Evolutionary conservation across 441 rosid species (phyloP).

Genomic region (Erodium moschatum): DNA sequence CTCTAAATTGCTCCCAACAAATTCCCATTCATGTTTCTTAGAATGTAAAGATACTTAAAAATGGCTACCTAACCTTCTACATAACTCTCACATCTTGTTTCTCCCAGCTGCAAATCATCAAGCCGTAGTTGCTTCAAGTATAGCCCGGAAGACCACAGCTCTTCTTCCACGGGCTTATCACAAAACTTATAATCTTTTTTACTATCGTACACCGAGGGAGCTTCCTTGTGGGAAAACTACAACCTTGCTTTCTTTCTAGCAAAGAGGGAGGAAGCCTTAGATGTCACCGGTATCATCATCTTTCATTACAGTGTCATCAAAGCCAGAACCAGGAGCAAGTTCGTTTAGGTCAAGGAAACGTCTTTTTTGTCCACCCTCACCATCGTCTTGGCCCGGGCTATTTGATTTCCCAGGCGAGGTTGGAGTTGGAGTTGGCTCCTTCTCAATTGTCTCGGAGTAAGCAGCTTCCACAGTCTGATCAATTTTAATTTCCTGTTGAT

Average conservation of each 20-base stretch:
- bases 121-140: constrained; percentile 27
- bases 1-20: too few species aligned
- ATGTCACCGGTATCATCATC: constrained; percentile 54
- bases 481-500: constrained; percentile 45
- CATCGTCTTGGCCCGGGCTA: constrained; percentile 53
- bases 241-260: constrained; percentile 25
- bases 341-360: constrained; percentile 82
- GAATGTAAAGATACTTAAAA: constrained; percentile 45
- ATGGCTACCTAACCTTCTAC: constrained; percentile 54
- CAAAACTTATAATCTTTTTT: constrained; percentile 42
- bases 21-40: constrained; percentile 18
- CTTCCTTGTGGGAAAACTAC: constrained; percentile 23
- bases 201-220: constrained; percentile 39
- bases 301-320: constrained; percentile 69
- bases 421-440: constrained; percentile 30
- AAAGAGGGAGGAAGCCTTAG: constrained; percentile 33
- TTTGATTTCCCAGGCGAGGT: constrained; percentile 35
- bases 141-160: constrained; percentile 3
- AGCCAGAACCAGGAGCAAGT: constrained; percentile 86
- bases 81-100: constrained; percentile 32
- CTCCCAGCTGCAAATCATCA: constrained; percentile 26
- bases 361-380: constrained; percentile 37
- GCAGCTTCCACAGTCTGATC: constrained; percentile 38
- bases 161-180: constrained; percentile 26
- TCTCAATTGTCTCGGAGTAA: constrained; percentile 31